Evolutionary conservation across 257 asterid genomes (phyloP).

Genomic region (Phtheirospermum japonicum): DNA sequence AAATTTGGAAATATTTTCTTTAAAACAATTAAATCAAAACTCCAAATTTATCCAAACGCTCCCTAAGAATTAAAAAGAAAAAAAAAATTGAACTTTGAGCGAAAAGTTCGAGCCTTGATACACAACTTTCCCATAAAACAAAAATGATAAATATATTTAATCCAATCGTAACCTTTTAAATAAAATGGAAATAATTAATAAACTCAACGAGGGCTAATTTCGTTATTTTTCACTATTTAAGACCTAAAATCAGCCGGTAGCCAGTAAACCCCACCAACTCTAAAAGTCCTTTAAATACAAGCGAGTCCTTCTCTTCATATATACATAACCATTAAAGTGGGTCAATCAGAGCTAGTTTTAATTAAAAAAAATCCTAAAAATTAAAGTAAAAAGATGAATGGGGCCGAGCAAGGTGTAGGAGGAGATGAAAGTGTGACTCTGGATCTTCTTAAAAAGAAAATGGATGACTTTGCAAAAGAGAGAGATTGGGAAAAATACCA

Average conservation of each 20-base stretch:
- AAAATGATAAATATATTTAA: no score
- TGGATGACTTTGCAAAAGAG: slow-evolving; percentile 1
- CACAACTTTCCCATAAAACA: no score
- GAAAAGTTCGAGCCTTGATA: no score
- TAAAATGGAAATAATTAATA: no score
- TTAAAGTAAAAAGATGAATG: background rate
- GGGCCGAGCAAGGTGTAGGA: background rate
- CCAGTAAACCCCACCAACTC: background rate
- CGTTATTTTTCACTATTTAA: background rate
- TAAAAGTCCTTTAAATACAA: background rate
- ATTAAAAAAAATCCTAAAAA: background rate
- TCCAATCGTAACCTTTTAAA: no score
- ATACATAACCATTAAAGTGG: no score
- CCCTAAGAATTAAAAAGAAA: no score
- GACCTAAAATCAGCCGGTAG: background rate
- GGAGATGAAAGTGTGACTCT: background rate
- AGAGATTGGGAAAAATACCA: slow-evolving; percentile 9
- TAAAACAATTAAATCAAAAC: no score
- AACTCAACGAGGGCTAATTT: background rate
- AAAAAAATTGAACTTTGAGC: no score
- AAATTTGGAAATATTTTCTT: no score
- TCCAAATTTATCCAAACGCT: no score
- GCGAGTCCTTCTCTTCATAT: background rate
- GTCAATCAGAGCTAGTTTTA: no score
- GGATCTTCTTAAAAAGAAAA: slow-evolving; percentile 5